These are phyloP conservation scores for Alternaria angustiovoidea DNA, from an alignment of 2,329 filamentous ascomycete genomes.

Conservation along the genomic window DNA sequence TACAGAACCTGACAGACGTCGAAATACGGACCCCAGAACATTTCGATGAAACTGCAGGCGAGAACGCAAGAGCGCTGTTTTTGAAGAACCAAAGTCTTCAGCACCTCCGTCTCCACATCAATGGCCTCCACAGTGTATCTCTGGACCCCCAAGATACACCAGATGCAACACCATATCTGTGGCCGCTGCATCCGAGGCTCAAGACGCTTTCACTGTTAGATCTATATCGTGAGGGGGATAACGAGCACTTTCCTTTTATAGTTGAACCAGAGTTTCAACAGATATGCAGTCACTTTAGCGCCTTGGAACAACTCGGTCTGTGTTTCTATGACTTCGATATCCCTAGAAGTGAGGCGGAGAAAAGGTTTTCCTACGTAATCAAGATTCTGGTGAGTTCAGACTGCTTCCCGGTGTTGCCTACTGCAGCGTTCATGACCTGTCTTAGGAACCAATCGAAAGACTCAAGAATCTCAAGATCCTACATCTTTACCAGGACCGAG, in stretches of 20 bases:
- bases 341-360: neutral
- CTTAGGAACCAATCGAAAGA: constrained; percentile 5
- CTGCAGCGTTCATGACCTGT: neutral
- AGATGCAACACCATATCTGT: neutral
- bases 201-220: neutral
- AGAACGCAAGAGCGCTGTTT: neutral
- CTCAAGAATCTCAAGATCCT: constrained; percentile 12
- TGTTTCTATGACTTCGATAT: neutral
- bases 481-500: constrained; percentile 8
- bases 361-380: neutral
- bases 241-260: neutral
- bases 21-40: neutral
- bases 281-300: neutral
- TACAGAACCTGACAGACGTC: constrained; percentile 1
- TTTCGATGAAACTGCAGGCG: neutral
- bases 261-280: neutral
- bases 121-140: neutral
- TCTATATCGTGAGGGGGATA: neutral
- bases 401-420: neutral
- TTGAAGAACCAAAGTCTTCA: neutral
- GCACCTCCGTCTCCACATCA: constrained; percentile 1
- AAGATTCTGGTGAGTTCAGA: neutral
- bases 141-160: neutral
- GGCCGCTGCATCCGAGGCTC: neutral
- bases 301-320: neutral